These are phyloP conservation scores for Leucocoprinus birnbaumii DNA, from an alignment of 768 basidiomycete species.

Conservation along the genomic window DNA sequence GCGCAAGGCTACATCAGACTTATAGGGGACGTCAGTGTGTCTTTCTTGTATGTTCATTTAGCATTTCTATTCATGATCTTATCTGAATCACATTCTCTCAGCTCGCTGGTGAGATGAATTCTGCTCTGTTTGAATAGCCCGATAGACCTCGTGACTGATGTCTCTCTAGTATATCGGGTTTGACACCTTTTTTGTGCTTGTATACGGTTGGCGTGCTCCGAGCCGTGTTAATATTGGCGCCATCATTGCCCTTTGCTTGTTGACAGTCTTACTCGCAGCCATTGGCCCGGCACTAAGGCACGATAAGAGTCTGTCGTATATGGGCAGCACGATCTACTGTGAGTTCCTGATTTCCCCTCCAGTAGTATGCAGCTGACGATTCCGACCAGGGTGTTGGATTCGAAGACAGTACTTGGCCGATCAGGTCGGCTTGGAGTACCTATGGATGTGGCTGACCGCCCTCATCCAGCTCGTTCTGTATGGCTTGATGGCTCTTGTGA, in stretches of 20 bases:
- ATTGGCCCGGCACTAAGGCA: too few species aligned
- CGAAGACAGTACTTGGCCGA: conserved; percentile 24
- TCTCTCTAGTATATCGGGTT: conserved; percentile 31
- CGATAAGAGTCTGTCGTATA: too few species aligned
- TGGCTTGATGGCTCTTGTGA: conserved; percentile 34
- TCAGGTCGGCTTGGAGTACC: conserved; percentile 37
- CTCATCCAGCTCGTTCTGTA: conserved; percentile 35
- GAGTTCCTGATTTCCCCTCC: too few species aligned
- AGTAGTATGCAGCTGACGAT: neutral
- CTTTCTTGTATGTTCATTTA: too few species aligned
- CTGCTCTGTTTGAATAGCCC: too few species aligned
- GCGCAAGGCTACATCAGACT: conserved; percentile 38
- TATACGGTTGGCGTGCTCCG: conserved; percentile 26
- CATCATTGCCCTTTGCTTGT: too few species aligned
- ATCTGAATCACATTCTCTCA: too few species aligned
- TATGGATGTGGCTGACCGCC: conserved; percentile 44
- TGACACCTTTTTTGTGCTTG: conserved; percentile 42
- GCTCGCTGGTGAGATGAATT: too few species aligned
- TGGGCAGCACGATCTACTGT: too few species aligned
- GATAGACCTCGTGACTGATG: neutral
- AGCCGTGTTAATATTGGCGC: conserved; percentile 14
- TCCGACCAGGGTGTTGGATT: conserved; percentile 44
- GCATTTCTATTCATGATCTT: too few species aligned
- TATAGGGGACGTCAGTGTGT: conserved; percentile 30
- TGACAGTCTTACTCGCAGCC: too few species aligned